A percentile compares a stretch with the other conserved stretches of the same genome.
phyloP scores from a whole-genome alignment of 345 rosid species.

The Eucalyptus marginata region DNA sequence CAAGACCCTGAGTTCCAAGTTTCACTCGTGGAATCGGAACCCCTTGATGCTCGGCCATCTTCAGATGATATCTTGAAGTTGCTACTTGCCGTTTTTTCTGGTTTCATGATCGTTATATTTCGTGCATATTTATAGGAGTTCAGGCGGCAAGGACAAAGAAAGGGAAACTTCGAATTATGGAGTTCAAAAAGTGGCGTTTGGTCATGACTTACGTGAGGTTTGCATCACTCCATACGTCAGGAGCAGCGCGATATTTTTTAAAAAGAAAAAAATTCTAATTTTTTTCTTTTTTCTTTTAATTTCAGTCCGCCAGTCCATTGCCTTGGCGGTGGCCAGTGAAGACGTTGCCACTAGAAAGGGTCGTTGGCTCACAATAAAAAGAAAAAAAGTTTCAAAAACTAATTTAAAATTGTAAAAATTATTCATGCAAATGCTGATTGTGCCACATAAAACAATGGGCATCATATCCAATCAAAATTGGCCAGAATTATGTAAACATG shows the following conservation, averaged over 20 bases:
- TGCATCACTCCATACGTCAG: neutral
- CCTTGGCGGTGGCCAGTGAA: neutral
- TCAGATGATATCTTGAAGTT: neutral
- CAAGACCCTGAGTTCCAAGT: conserved; percentile 1
- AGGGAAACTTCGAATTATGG: neutral
- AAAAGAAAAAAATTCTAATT: too few species aligned
- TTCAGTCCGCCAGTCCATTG: neutral
- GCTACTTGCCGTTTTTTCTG: neutral
- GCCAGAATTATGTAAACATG: fast-evolving
- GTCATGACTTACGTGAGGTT: neutral
- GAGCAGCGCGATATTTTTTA: neutral
- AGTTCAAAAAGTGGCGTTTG: neutral
- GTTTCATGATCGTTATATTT: neutral
- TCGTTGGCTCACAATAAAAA: neutral
- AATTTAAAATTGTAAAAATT: neutral
- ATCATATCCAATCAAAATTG: neutral
- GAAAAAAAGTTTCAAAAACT: neutral
- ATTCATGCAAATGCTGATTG: fast-evolving
- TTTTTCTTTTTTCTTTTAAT: too few species aligned
- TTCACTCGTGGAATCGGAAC: conserved; percentile 1
- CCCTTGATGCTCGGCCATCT: neutral
- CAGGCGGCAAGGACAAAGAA: neutral
- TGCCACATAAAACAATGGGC: fast-evolving
- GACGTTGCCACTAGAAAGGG: neutral
- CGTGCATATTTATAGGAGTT: neutral